Evolutionary conservation across 192 early-diverging fungal genomes (phyloP).

Genomic region (Haplosporangium gracile): DNA sequence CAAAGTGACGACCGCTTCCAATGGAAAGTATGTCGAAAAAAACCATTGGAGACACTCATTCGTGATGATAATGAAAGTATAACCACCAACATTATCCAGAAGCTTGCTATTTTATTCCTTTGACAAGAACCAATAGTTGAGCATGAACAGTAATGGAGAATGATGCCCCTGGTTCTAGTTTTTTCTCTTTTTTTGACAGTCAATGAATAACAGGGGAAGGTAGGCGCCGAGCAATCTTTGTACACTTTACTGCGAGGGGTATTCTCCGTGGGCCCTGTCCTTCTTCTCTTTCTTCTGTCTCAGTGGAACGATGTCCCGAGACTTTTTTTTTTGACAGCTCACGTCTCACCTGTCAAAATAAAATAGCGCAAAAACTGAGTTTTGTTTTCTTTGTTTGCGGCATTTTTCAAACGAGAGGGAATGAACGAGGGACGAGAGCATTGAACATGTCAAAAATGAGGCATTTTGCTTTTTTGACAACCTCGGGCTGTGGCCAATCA

Average conservation of each 20-base stretch:
- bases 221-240: background rate
- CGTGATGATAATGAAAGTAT: too few relatives aligned
- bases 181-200: background rate
- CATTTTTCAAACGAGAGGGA: background rate
- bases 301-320: too few relatives aligned
- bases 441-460: background rate
- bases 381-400: slow-evolving; percentile 3
- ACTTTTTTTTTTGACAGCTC: background rate
- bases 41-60: too few relatives aligned
- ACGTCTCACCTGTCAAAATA: background rate
- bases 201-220: background rate
- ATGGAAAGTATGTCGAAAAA: background rate
- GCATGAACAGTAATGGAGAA: too few relatives aligned
- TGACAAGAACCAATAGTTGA: too few relatives aligned
- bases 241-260: background rate
- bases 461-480: background rate
- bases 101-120: too few relatives aligned
- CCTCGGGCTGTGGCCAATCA: background rate
- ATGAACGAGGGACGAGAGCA: too few relatives aligned
- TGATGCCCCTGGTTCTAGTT: background rate
- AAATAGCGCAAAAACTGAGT: background rate
- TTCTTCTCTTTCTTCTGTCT: background rate
- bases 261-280: background rate
- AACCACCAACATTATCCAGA: too few relatives aligned
- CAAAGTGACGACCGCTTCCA: background rate